phyloP scores from a whole-genome alignment of 2,329 filamentous ascomycete species.

The Domatiomyces catenatus region DNA sequence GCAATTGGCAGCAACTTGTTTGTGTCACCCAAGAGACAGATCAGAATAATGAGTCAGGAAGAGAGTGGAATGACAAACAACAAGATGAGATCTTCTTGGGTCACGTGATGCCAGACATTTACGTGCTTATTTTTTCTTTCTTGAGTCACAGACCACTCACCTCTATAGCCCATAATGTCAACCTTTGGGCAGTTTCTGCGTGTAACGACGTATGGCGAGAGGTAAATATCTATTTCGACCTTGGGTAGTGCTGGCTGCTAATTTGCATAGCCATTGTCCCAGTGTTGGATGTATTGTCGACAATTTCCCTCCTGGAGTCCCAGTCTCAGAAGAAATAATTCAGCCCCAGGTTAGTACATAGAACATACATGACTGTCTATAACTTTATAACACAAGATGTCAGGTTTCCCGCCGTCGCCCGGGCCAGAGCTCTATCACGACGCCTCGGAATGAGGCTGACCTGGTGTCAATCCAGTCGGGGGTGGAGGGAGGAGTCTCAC shows the following conservation, averaged over 20 bases:
- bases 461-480: conserved; percentile 83
- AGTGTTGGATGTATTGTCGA: conserved; percentile 93
- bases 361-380: background rate
- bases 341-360: conserved; percentile 66
- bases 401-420: conserved; percentile 53
- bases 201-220: conserved; percentile 76
- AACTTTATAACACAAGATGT: background rate
- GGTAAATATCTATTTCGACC: conserved; percentile 19
- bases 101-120: background rate
- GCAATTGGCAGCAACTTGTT: no score
- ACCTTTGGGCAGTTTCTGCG: conserved; percentile 71
- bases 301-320: conserved; percentile 74
- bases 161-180: conserved; percentile 46
- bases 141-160: background rate
- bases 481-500: conserved; percentile 73
- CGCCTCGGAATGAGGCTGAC: conserved; percentile 85
- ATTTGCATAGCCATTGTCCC: conserved; percentile 48
- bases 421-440: conserved; percentile 79
- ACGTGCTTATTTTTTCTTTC: background rate
- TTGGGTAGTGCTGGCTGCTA: background rate
- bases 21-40: background rate
- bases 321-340: conserved; percentile 71
- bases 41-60: background rate
- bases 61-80: background rate
- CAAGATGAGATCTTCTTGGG: background rate